Conservation (phyloP, 2,329 filamentous ascomycete species). For the Pseudogymnoascus sp. region DNA sequence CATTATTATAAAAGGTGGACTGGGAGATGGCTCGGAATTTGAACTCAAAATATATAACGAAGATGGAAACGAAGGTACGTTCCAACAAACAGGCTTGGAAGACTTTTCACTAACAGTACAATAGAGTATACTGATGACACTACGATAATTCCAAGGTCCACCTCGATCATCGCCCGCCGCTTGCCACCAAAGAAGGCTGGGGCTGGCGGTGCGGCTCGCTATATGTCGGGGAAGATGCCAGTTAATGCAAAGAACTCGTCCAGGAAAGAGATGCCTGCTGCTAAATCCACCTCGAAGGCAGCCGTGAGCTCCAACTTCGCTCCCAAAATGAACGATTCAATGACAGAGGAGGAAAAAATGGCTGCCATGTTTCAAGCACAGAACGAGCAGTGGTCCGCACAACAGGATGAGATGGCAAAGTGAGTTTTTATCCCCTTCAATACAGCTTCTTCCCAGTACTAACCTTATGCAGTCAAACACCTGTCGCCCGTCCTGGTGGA, state of each 20-base stretch:
- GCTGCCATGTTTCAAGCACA: slow-evolving; percentile 86
- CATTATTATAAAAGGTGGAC: slow-evolving; percentile 87
- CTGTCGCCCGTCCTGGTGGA: slow-evolving; percentile 50
- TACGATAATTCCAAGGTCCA: slow-evolving; percentile 91
- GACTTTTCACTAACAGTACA: slow-evolving; percentile 25
- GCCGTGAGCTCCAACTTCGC: slow-evolving; percentile 46
- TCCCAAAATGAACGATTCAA: slow-evolving; percentile 62
- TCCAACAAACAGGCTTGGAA: not conserved
- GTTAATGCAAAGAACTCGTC: slow-evolving; percentile 75
- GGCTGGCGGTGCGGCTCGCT: slow-evolving; percentile 83
- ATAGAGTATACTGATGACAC: slow-evolving; percentile 96
- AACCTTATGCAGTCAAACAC: slow-evolving; percentile 45
- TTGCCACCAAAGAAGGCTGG: slow-evolving; percentile 78
- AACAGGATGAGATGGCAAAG: slow-evolving; percentile 90
- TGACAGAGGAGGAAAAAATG: slow-evolving; percentile 92
- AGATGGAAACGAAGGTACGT: slow-evolving; percentile 80
- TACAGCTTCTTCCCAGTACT: slow-evolving; percentile 29
- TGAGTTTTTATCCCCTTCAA: slow-evolving; percentile 36
- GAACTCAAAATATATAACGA: slow-evolving; percentile 92
- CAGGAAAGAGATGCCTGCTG: slow-evolving; percentile 54
- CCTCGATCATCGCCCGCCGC: slow-evolving; percentile 82
- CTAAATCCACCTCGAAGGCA: slow-evolving; percentile 48
- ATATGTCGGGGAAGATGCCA: slow-evolving; percentile 94
- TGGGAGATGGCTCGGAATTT: slow-evolving; percentile 94
- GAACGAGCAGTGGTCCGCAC: slow-evolving; percentile 84